These are phyloP conservation scores for Dactylellina drechsleri DNA, from an alignment of 2,329 filamentous ascomycete species.

Conservation along the genomic window DNA sequence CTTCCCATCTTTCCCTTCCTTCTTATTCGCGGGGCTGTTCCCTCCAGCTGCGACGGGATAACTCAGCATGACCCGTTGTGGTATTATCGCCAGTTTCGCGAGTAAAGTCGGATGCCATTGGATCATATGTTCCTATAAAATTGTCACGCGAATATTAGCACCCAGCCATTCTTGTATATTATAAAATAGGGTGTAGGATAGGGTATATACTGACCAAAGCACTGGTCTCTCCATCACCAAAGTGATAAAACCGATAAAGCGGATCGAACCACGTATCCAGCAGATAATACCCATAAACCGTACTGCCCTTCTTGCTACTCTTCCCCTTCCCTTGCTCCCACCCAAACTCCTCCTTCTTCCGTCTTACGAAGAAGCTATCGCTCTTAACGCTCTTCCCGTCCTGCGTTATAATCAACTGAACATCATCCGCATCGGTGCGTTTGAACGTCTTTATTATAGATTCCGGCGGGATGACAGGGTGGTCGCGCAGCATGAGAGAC, in stretches of 20 bases:
- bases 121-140: constrained; percentile 78
- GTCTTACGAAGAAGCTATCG: constrained; percentile 80
- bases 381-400: constrained; percentile 81
- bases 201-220: constrained; percentile 73
- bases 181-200: not conserved
- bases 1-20: constrained; percentile 59
- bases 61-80: constrained; percentile 82
- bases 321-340: constrained; percentile 28
- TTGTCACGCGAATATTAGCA: constrained; percentile 11
- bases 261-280: constrained; percentile 97
- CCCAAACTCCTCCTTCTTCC: constrained; percentile 83
- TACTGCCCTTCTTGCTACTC: constrained; percentile 28
- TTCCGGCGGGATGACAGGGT: constrained; percentile 89
- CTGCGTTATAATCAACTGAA: constrained; percentile 85
- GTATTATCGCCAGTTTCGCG: constrained; percentile 87
- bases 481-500: constrained; percentile 82
- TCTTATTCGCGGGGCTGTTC: constrained; percentile 59
- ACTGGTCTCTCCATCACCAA: constrained; percentile 92
- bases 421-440: constrained; percentile 78
- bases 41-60: constrained; percentile 65
- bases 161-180: constrained; percentile 4
- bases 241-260: constrained; percentile 88
- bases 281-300: constrained; percentile 64
- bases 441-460: constrained; percentile 95
- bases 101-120: constrained; percentile 98